Evolutionary conservation across 2,329 filamentous ascomycete species (phyloP).

Genomic region (Claviceps pusilla): DNA sequence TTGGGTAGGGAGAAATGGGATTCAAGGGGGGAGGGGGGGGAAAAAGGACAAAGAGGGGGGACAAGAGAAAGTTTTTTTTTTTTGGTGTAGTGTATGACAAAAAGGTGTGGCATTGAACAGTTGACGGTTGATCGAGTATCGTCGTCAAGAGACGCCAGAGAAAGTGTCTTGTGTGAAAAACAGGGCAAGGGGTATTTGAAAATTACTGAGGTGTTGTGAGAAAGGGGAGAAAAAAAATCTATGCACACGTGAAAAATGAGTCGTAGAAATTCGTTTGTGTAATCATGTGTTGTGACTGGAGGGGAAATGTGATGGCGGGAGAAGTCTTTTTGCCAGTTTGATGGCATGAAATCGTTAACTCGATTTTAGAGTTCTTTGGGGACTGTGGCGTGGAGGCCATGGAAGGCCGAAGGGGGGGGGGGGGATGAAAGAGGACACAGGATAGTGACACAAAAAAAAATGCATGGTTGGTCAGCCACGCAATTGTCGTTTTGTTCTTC

Average conservation of each 20-base stretch:
- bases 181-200: conserved; percentile 20
- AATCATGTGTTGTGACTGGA: conserved; percentile 13
- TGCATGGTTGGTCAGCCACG: conserved; percentile 2
- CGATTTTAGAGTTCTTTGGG: not conserved
- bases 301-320: conserved; percentile 3
- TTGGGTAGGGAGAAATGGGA: not conserved
- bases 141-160: not conserved
- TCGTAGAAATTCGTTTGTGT: conserved; percentile 22
- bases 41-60: not conserved
- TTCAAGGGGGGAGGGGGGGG: too few relatives aligned
- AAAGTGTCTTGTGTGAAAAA: not conserved
- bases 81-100: conserved; percentile 2
- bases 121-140: not conserved
- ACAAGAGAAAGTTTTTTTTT: not conserved
- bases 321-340: not conserved
- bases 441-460: not conserved
- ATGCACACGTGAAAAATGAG: conserved; percentile 23
- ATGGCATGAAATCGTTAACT: conserved; percentile 1
- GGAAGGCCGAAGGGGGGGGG: not conserved
- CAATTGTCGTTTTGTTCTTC: not conserved
- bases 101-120: not conserved
- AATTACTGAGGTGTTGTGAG: conserved; percentile 23
- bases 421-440: not conserved
- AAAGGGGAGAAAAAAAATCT: conserved; percentile 12
- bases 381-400: not conserved